These are phyloP conservation scores for Candida morakotiae DNA, from an alignment of 805 yeast species.

Conservation along the genomic window DNA sequence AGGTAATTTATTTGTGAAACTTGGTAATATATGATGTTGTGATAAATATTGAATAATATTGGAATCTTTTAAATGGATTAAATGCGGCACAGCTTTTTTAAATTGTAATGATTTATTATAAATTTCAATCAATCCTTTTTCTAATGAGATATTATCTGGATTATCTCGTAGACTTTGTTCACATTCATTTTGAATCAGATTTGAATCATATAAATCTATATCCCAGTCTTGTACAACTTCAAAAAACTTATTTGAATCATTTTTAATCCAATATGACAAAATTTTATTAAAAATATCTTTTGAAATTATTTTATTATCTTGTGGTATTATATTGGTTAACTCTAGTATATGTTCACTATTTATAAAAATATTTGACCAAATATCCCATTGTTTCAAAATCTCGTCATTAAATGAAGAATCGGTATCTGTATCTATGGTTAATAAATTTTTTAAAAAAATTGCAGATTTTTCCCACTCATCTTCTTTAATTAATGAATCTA, in stretches of 20 bases:
- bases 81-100: constrained; percentile 58
- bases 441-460: constrained; percentile 25
- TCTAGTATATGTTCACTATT: constrained; percentile 41
- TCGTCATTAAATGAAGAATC: too few species aligned
- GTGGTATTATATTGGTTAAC: constrained; percentile 58
- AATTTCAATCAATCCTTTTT: constrained; percentile 47
- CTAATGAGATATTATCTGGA: constrained; percentile 24
- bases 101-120: constrained; percentile 59
- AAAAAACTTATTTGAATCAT: constrained; percentile 28
- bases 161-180: constrained; percentile 26
- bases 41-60: constrained; percentile 55
- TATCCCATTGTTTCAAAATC: constrained; percentile 52
- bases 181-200: constrained; percentile 39
- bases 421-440: too few species aligned
- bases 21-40: constrained; percentile 57
- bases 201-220: constrained; percentile 44
- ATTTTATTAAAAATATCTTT: constrained; percentile 33
- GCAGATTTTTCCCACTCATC: constrained; percentile 58
- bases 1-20: constrained; percentile 48
- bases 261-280: constrained; percentile 45
- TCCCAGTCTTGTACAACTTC: constrained; percentile 56
- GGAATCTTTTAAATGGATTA: constrained; percentile 53
- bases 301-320: constrained; percentile 14
- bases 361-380: constrained; percentile 54
- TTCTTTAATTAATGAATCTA: constrained; percentile 37